Base-by-base conservation (phyloP, 1,284 basidiomycete species). In the Ustilago shanxiensis region DNA sequence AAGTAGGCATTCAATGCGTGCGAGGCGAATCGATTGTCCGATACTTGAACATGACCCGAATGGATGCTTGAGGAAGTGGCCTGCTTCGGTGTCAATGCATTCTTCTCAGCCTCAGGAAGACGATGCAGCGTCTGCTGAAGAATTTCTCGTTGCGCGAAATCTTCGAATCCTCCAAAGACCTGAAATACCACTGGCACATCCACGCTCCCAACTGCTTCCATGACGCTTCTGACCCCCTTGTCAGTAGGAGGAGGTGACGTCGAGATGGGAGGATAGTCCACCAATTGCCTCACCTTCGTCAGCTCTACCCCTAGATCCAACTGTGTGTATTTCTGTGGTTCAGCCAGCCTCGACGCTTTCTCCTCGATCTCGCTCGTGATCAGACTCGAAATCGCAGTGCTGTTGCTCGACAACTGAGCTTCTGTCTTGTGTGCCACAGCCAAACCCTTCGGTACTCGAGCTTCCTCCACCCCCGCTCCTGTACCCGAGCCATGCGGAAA, bases 141-240 rank as follows among this genome's bases (percentile, higher is more conserved):
- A 14, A 83, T 58, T 24, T 85, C 82, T n/a, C 70, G 67, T 44
- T 77, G 79, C 0, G 74, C 79, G 51, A 80, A 81, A 55, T 84
- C 83, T 62, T 84, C 82, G 4, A 83, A 74, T 5, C 83, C 83
- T 20, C 80, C 66, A 61, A 68, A 68, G 14, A 72, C 61, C 26
- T 72, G 59, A 24, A 70, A 68, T 41, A 70, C 57, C 18, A 70
- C 51, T 18, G 69, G 66, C 1, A 60, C 65, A 22, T 62, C 33
- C 24, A 72, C 24, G 13, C 24, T 45, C 16, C 37, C 29, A 5
- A 45, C 66, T 33, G 50, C 60, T 8, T 53, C 33, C 3, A 39
- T 41, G 2, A 66, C 55, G 16, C 22, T 29, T 22, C 44, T 24
- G 4, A 7, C n/a, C 13, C 29, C 18, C 13, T 22, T 52, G 1